Evolutionary conservation across 1,284 basidiomycete species (phyloP), one percentile per base, ranked within the genome.

Genomic region (Heterobasidion parviporum): DNA sequence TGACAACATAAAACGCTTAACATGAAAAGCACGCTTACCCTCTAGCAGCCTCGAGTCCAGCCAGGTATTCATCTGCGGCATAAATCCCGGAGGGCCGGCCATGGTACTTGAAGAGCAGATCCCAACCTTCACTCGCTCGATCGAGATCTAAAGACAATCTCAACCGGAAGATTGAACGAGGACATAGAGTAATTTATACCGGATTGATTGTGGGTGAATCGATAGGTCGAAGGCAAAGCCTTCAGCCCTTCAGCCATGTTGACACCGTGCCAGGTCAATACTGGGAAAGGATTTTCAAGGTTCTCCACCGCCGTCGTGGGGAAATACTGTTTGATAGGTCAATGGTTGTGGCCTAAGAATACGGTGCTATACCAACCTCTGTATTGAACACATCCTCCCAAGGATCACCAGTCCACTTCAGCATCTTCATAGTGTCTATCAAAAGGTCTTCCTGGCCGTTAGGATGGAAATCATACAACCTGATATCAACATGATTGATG

Each of bases 181-280:
- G 18, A 48, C 12, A 20, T 3, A 10, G 26, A 20, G 12, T 18
- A 48, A 4, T 10, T 48, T 10, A 3, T 43, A 80, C 80, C 79
- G 32, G 77, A 75, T 60, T 78, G 74, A 60, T 82, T 81, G 57
- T 80, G 79, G 7, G 79, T 80, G 62, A 81, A 82, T 15, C 80
- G 74, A 59, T 79, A 81, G 0, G 78, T 77, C 2, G 78, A 72
- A 15, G 79, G 77, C 2, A 80, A 65, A 1, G 79, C 79, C 64
- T 83, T 82, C 50, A 82, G 67, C 1, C 79, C 80, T 65, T 82
- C 80, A 3, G 80, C 79, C 71, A 82, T 72, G 60, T 82, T 82
- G 54, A 82, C 80, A 41, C 78, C 80, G 61, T 81, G 80, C 78
- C 79, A 81, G 8, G 67, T 68, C 58, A 70, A 56, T 15, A 65